phyloP scores from a whole-genome alignment of 331 rosid genomes.

The Dryas integrifolia region DNA sequence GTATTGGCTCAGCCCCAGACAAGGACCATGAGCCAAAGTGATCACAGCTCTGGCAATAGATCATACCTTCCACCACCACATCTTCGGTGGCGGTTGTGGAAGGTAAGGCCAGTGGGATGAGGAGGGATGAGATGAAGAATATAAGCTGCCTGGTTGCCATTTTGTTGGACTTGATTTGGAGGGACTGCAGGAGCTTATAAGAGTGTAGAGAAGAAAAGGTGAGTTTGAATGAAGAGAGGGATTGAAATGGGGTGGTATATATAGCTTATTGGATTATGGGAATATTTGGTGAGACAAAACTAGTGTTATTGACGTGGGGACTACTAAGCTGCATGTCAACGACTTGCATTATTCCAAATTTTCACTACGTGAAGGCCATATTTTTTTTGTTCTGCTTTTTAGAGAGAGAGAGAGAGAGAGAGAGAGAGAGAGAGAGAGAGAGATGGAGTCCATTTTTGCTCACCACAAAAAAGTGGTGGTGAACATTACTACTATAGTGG shows the following conservation, averaged over 20 bases:
- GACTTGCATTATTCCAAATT: constrained; percentile 11
- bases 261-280: constrained; percentile 9
- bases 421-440: no score
- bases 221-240: constrained; percentile 8
- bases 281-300: not conserved
- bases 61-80: constrained; percentile 70
- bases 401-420: no score
- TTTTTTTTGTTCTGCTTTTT: not conserved
- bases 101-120: constrained; percentile 43
- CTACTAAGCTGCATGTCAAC: constrained; percentile 39
- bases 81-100: constrained; percentile 36
- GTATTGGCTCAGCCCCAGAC: constrained; percentile 59
- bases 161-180: constrained; percentile 15
- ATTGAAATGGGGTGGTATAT: constrained; percentile 17
- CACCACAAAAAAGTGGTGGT: no score
- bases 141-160: constrained; percentile 54
- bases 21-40: constrained; percentile 69
- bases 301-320: constrained; percentile 31
- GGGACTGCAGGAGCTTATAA: constrained; percentile 16
- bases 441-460: no score
- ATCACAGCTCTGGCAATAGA: constrained; percentile 85
- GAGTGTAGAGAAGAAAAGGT: constrained; percentile 19
- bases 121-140: constrained; percentile 40
- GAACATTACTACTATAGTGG: no score
- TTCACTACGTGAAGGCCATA: constrained; percentile 55